Evolutionary conservation across 495 filamentous ascomycete genomes (phyloP).

Genomic region (Penicillium cosmopolitanum): DNA sequence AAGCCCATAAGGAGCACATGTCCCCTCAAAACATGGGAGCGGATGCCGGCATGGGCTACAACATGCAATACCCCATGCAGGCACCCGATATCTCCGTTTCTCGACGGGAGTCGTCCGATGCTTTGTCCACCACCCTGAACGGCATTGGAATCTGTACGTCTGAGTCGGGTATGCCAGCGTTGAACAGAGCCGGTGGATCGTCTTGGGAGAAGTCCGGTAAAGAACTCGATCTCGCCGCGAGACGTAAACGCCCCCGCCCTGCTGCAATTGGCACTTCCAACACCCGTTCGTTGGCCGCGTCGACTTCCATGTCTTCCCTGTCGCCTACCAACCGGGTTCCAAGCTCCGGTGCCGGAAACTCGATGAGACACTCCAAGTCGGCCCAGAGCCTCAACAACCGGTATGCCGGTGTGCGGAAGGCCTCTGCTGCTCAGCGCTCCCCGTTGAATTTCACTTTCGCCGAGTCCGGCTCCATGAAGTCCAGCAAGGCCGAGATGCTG

Average conservation of each 20-base stretch:
- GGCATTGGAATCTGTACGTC: constrained; percentile 46
- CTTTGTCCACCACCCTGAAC: constrained; percentile 42
- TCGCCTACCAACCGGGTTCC: constrained; percentile 42
- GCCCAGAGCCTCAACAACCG: constrained; percentile 52
- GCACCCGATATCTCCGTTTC: constrained; percentile 37
- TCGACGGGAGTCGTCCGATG: constrained; percentile 43
- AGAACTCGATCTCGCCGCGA: constrained; percentile 56
- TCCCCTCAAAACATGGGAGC: constrained; percentile 27
- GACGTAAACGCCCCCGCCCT: constrained; percentile 57
- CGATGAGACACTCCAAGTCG: constrained; percentile 58
- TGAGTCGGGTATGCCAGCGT: constrained; percentile 29
- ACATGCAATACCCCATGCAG: constrained; percentile 42
- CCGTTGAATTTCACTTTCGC: constrained; percentile 56
- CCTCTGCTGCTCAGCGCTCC: constrained; percentile 52
- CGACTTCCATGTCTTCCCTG: constrained; percentile 47
- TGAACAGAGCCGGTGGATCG: constrained; percentile 30
- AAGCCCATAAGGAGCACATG: constrained; percentile 28
- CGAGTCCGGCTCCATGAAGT: constrained; percentile 45
- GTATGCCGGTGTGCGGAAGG: constrained; percentile 57
- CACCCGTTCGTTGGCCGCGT: constrained; percentile 41
- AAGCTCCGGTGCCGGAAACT: constrained; percentile 39
- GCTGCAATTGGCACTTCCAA: constrained; percentile 54
- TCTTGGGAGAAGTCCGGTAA: constrained; percentile 48
- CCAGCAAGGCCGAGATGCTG: constrained; percentile 46
- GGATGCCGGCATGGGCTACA: constrained; percentile 32